Evolutionary conservation across 2,329 filamentous ascomycete genomes (phyloP).

Genomic region (Fusarium phyllophilum): DNA sequence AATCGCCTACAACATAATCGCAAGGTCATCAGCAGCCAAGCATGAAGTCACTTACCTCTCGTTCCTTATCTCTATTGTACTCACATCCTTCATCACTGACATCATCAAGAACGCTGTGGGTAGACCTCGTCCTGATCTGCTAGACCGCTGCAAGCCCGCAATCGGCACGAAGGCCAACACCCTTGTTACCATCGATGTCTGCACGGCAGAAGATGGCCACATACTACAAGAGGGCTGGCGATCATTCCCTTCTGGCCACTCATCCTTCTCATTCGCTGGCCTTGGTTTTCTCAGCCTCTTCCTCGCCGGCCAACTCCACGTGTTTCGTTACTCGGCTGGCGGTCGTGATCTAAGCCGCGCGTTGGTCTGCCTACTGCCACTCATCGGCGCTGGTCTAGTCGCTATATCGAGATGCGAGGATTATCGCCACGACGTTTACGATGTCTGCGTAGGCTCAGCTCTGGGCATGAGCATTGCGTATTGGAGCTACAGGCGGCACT

Average conservation of each 20-base stretch:
- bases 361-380: conserved; percentile 66
- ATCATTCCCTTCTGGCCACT: conserved; percentile 84
- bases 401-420: conserved; percentile 76
- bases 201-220: conserved; percentile 76
- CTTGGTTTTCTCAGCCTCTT: conserved; percentile 79
- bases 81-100: conserved; percentile 87
- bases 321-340: conserved; percentile 59
- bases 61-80: conserved; percentile 78
- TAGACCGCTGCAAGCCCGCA: conserved; percentile 82
- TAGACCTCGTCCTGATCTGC: conserved; percentile 70
- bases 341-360: conserved; percentile 65
- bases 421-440: conserved; percentile 77
- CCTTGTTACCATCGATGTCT: conserved; percentile 74
- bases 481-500: conserved; percentile 74
- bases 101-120: conserved; percentile 90
- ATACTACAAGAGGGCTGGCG: conserved; percentile 84
- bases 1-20: conserved; percentile 69
- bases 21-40: conserved; percentile 76
- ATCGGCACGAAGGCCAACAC: conserved; percentile 57
- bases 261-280: conserved; percentile 81
- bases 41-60: conserved; percentile 87
- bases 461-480: conserved; percentile 70
- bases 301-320: conserved; percentile 72
- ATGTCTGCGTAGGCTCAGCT: conserved; percentile 70
- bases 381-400: conserved; percentile 73